Evolutionary conservation across 495 filamentous ascomycete genomes (phyloP), one percentile per base, ranked within the genome.

Genomic region (Acidiella bohemica): DNA sequence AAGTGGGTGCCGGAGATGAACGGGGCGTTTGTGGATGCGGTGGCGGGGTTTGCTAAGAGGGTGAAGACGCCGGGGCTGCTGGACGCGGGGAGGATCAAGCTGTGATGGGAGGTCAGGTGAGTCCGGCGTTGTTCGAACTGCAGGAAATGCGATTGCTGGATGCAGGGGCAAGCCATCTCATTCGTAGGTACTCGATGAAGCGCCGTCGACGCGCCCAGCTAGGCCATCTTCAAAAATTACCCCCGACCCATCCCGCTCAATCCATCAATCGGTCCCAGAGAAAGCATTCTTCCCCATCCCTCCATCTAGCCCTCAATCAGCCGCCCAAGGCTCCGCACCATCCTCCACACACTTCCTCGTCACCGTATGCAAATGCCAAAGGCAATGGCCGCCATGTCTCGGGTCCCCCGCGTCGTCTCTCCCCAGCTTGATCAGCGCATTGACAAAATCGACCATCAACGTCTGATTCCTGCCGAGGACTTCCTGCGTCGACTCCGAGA

Each of bases 321-420:
- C n/a, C 43, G 46, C 34, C 46, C 44, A 51, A 13, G 42, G 29
- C 38, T 51, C 42, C 0, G 11, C 9, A n/a, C 10, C 19, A 4
- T 32, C 27, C 27, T 23, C 23, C 19, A 24, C 16, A 31, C 49
- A 53, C 46, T 36, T 50, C 32, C 11, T 17, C 18, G 41, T 50
- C 25, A 28, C 22, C 27, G 33, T 28, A 38, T 57, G 53, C 29
- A 35, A 41, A 33, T 57, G 54, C 37, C 34, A 57, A 14, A 12
- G 13, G 31, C 54, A 55, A 28, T 47, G 41, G 0, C 9, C 6
- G 9, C 52, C 49, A 19, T 36, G 40, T 29, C 54, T 39, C 6
- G 42, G 39, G 45, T 57, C 54, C 28, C 31, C 30, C 27, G 21
- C 35, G 0, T 39, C 49, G 32, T 54, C 39, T 10, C 28, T 27